A percentile compares a stretch with the other conserved stretches of the same genome.
Conservation (phyloP, 148 eudicot genomes). For the Rhododendron vialii region DNA sequence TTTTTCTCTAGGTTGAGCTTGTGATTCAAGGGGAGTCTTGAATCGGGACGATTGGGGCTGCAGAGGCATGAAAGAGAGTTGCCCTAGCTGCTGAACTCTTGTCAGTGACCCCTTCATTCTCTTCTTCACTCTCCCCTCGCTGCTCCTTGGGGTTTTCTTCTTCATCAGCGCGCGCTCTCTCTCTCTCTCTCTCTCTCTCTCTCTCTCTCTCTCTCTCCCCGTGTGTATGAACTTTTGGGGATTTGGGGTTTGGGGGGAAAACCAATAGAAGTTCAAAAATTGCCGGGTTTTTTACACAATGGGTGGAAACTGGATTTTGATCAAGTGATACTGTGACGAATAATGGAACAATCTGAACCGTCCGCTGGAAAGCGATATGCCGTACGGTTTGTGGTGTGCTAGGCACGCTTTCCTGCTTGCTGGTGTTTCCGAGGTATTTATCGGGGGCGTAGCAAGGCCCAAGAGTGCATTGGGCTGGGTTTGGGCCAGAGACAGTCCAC, state of each 20-base stretch:
- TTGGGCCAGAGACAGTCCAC: no score
- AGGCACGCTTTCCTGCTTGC: neutral
- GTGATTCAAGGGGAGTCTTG: conserved; percentile 31
- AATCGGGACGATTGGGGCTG: conserved; percentile 18
- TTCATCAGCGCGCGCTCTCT: conserved; percentile 18
- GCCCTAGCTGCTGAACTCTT: conserved; percentile 38
- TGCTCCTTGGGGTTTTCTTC: conserved; percentile 28
- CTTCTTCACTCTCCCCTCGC: conserved; percentile 18
- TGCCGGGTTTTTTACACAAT: neutral
- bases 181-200: conserved; percentile 6
- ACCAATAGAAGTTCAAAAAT: neutral
- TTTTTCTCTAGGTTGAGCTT: conserved; percentile 11
- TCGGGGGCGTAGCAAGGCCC: no score
- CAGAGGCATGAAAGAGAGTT: conserved; percentile 24
- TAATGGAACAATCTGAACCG: neutral
- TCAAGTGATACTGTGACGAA: neutral
- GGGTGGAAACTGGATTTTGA: neutral
- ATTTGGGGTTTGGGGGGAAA: neutral
- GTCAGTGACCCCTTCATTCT: conserved; percentile 29
- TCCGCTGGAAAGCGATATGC: neutral
- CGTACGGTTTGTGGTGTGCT: neutral
- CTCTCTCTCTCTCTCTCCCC: neutral
- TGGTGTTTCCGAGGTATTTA: neutral
- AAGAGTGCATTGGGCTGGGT: no score
- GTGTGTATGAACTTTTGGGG: neutral